Evolutionary conservation across 2,329 filamentous ascomycete genomes (phyloP).

Genomic region (Claviceps monticola): DNA sequence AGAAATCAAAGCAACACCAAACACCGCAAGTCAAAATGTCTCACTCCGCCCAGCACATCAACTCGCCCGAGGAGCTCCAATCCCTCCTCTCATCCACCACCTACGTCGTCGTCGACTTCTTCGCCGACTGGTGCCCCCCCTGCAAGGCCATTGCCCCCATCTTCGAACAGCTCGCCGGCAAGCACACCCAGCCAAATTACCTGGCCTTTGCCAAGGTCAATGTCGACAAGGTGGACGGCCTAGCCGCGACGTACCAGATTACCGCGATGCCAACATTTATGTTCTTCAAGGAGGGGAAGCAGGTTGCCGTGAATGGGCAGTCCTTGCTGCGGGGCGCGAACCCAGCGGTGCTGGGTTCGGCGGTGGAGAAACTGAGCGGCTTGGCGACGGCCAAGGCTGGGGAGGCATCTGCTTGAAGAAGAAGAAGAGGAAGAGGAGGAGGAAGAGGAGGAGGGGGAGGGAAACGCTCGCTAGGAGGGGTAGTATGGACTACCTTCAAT

Average conservation of each 20-base stretch:
- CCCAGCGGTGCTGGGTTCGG: constrained; percentile 15
- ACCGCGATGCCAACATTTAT: constrained; percentile 90
- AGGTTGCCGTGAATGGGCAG: constrained; percentile 19
- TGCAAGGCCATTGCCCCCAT: constrained; percentile 34
- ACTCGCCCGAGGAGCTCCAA: constrained; percentile 19
- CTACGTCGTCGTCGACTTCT: constrained; percentile 34
- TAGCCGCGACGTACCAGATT: constrained; percentile 56
- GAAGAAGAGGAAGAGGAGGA: not conserved
- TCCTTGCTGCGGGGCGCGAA: constrained; percentile 22
- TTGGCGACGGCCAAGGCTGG: constrained; percentile 19
- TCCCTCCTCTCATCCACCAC: constrained; percentile 24
- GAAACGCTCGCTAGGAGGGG: no score
- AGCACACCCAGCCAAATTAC: constrained; percentile 11
- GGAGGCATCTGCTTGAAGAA: constrained; percentile 7
- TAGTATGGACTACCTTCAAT: no score
- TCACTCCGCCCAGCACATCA: constrained; percentile 16
- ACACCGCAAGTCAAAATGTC: not conserved
- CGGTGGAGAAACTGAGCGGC: constrained; percentile 23
- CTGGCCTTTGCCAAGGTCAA: constrained; percentile 12
- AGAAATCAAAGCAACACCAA: not conserved
- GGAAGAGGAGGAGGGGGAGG: not conserved
- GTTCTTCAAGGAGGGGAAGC: constrained; percentile 62
- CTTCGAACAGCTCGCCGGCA: constrained; percentile 33
- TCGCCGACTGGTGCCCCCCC: constrained; percentile 36
- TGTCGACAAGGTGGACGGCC: constrained; percentile 11